Conservation (phyloP, 768 basidiomycete genomes). For the Amanita molliuscula region DNA sequence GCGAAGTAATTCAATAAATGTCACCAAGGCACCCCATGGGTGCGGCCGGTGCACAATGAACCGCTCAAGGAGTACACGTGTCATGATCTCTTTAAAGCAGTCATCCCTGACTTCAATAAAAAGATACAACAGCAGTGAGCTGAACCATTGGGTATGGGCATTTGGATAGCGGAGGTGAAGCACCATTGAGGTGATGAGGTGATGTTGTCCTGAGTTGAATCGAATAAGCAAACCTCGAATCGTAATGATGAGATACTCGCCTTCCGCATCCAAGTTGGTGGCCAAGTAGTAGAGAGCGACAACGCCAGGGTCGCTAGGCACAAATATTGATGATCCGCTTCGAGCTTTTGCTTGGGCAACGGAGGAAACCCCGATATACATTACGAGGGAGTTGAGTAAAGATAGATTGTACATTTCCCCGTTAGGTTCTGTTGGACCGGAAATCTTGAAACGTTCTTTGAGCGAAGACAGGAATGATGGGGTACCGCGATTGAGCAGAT, state of each 20-base stretch:
- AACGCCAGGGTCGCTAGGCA: constrained; percentile 75
- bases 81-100: constrained; percentile 71
- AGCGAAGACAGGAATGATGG: constrained; percentile 67
- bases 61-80: constrained; percentile 85
- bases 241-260: constrained; percentile 30
- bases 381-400: constrained; percentile 86
- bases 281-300: constrained; percentile 77
- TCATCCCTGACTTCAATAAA: constrained; percentile 75
- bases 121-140: constrained; percentile 77
- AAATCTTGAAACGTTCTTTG: constrained; percentile 61
- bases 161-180: constrained; percentile 96
- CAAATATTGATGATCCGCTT: constrained; percentile 75
- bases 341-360: constrained; percentile 82
- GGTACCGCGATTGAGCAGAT: constrained; percentile 66
- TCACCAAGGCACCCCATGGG: constrained; percentile 91
- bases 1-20: constrained; percentile 88
- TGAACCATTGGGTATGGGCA: constrained; percentile 98
- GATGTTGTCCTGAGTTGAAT: constrained; percentile 72
- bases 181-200: constrained; percentile 85
- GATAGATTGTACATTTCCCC: constrained; percentile 75
- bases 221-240: not conserved
- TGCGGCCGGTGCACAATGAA: constrained; percentile 93
- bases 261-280: constrained; percentile 82
- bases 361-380: constrained; percentile 92
- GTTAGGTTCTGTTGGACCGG: constrained; percentile 32